Evolutionary conservation across 2,329 filamentous ascomycete genomes (phyloP).

Genomic region (Aureobasidium pullulans): DNA sequence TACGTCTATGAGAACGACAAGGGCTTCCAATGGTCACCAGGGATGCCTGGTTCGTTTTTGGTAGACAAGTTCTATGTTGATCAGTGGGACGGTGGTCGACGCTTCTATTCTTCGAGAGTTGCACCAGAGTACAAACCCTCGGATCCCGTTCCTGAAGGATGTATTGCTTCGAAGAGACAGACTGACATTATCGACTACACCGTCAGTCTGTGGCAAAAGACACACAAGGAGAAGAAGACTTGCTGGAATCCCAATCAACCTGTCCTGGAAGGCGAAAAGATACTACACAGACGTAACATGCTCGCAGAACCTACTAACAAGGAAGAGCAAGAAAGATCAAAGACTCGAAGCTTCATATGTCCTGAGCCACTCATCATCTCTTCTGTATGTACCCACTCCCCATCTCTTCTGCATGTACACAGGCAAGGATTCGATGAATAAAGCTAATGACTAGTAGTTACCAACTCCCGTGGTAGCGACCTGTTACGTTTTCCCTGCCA

Average conservation of each 20-base stretch:
- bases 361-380: conserved; percentile 73
- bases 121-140: conserved; percentile 51
- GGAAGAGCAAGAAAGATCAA: conserved; percentile 36
- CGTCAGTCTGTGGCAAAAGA: conserved; percentile 63
- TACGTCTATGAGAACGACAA: conserved; percentile 30
- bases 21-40: conserved; percentile 39
- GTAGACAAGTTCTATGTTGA: conserved; percentile 49
- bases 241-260: conserved; percentile 64
- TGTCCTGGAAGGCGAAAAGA: conserved; percentile 67
- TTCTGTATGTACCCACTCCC: conserved; percentile 39
- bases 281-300: conserved; percentile 74
- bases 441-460: conserved; percentile 44
- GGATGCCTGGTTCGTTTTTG: conserved; percentile 34
- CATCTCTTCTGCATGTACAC: conserved; percentile 28
- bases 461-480: conserved; percentile 63
- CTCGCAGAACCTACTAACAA: conserved; percentile 59
- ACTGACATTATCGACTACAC: conserved; percentile 73
- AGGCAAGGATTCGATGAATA: background rate
- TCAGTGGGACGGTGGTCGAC: conserved; percentile 48
- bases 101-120: conserved; percentile 46
- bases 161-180: conserved; percentile 35
- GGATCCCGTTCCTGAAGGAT: conserved; percentile 56
- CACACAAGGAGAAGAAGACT: conserved; percentile 35
- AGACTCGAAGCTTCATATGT: conserved; percentile 54
- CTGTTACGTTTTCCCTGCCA: conserved; percentile 69